Base-by-base conservation (phyloP, 2,329 filamentous ascomycete genomes). In the Fusarium humuli region DNA sequence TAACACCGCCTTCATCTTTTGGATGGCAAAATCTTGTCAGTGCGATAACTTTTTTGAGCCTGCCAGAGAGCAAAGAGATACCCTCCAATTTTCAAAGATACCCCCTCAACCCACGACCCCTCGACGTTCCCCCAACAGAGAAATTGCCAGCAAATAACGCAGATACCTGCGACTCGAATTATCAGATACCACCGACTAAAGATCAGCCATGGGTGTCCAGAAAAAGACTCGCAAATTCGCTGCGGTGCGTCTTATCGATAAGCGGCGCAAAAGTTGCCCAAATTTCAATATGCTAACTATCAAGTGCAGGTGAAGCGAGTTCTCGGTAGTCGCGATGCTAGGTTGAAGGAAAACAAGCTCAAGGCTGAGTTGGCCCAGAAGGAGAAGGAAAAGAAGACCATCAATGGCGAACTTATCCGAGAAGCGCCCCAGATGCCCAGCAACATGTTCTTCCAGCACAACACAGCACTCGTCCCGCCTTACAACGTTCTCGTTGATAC, bases 191-290 rank as follows among this genome's bases (percentile, higher is more conserved):
- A 18, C 20, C 27, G 12, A 40, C 6, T 2, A 57, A 45, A 27
- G 23, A 64, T 45, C 48, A 66, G 72, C 61, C 68, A 98, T 98
- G 95, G 94, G 94, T 82, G 89, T 94, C 73, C 89, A 91, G 69
- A 97, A 97, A 85, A 93, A 91, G 80, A 97, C 93, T 56, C 90
- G 94, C 84, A 98, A 98, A 84, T 98, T 97, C 80, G 95, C 90
- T 52, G 84, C 87, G 79, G 88, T 88, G 77, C 65, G 82, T 40
- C 54, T 56, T 49, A 75, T 78, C 70, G 77, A 81, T 79, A 77
- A 75, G 65, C 54, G 48, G 53, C 63, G 71, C 66, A 72, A 74
- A 69, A 50, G 32, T 52, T 50, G 46, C 57, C 50, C 44, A 67
- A 67, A 67, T 65, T 70, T 66, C 50, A 42, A 47, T 41, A 57